phyloP scores from a whole-genome alignment of 768 basidiomycete species.

The Tremella mesenterica region DNA sequence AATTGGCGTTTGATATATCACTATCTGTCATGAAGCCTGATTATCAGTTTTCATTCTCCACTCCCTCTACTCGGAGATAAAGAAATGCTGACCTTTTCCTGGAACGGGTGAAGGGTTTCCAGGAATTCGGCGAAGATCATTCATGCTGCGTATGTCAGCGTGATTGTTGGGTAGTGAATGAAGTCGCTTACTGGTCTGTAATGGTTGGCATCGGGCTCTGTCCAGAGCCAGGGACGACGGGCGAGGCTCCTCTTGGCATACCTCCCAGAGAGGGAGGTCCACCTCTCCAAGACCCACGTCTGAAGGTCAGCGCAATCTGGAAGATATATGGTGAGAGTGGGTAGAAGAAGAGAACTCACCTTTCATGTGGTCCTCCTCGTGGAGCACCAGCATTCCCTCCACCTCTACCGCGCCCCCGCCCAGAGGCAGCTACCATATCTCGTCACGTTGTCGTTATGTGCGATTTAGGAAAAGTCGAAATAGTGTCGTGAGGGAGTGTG shows the following conservation, averaged over 20 bases:
- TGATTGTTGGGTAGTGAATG: neutral
- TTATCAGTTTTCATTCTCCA: neutral
- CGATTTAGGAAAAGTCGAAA: no score
- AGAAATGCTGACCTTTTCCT: conserved; percentile 10
- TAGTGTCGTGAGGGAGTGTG: no score
- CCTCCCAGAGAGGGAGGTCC: conserved; percentile 27
- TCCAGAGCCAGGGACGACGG: conserved; percentile 1
- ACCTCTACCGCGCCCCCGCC: neutral
- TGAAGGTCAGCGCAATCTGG: conserved; percentile 3
- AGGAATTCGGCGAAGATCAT: conserved; percentile 23
- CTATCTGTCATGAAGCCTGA: conserved; percentile 34
- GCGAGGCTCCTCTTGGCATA: conserved; percentile 13
- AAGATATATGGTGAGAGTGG: neutral
- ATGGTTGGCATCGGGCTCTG: conserved; percentile 21
- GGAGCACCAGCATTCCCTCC: neutral
- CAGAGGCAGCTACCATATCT: no score
- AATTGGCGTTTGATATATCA: conserved; percentile 35
- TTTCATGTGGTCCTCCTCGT: neutral
- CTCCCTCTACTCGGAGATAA: neutral
- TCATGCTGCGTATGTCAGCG: conserved; percentile 17
- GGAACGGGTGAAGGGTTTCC: conserved; percentile 10
- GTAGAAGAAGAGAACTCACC: neutral
- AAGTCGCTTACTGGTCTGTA: conserved; percentile 30
- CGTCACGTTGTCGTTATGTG: no score
- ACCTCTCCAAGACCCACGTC: conserved; percentile 32